Evolutionary conservation across 805 yeast genomes (phyloP).

Genomic region (Saccharomyces mikatae): DNA sequence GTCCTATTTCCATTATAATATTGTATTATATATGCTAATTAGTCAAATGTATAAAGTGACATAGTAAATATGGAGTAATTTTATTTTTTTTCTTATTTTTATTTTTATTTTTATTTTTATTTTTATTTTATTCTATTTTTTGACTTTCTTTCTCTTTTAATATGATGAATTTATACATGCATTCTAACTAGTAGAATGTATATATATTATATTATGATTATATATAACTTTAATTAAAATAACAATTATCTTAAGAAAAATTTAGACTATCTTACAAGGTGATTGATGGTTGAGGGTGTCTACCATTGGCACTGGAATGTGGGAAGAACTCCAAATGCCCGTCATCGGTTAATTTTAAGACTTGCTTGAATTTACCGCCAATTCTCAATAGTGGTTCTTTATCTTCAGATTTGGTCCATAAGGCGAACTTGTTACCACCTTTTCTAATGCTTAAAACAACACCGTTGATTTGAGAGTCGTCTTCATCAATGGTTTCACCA

Average conservation of each 20-base stretch:
- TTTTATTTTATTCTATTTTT: neutral
- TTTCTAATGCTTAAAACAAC: slow-evolving; percentile 84
- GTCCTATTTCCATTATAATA: neutral
- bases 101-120: neutral
- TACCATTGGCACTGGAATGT: slow-evolving; percentile 28
- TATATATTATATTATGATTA: slow-evolving; percentile 1
- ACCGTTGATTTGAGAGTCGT: slow-evolving; percentile 84
- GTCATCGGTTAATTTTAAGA: slow-evolving; percentile 63
- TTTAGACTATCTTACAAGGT: slow-evolving; percentile 24
- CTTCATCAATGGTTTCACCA: slow-evolving; percentile 89
- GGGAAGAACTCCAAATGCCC: slow-evolving; percentile 69
- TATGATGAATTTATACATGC: neutral
- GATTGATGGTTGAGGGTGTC: slow-evolving; percentile 29
- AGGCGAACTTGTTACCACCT: slow-evolving; percentile 71
- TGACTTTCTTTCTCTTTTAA: neutral
- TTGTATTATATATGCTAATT: neutral
- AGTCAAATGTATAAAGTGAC: neutral
- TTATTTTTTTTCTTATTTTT: neutral
- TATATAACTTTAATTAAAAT: neutral
- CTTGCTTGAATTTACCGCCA: slow-evolving; percentile 82
- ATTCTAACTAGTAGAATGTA: neutral
- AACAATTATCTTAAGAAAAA: slow-evolving; percentile 1
- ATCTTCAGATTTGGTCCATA: slow-evolving; percentile 85
- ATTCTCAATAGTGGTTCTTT: slow-evolving; percentile 57
- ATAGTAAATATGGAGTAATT: neutral